phyloP scores from a whole-genome alignment of 2,329 filamentous ascomycete genomes.

The Ophiosphaerella korrae region DNA sequence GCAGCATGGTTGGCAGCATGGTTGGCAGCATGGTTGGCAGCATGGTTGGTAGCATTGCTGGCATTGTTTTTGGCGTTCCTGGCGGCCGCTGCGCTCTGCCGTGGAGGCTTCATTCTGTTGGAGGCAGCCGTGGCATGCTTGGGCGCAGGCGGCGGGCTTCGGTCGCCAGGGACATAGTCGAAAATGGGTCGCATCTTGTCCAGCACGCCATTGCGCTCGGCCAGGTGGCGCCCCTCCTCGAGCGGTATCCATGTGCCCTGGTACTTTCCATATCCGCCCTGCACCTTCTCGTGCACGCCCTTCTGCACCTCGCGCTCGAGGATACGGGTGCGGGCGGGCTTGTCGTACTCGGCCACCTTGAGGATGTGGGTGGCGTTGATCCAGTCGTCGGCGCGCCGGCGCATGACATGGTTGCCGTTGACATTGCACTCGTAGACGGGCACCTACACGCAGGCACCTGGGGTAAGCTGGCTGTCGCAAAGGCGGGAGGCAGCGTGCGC shows the following conservation, averaged over 20 bases:
- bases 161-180: conserved; percentile 81
- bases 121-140: conserved; percentile 75
- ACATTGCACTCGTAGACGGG: conserved; percentile 95
- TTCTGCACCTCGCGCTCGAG: conserved; percentile 97
- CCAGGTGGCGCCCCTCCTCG: conserved; percentile 77
- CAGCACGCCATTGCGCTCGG: conserved; percentile 83
- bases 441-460: conserved; percentile 63
- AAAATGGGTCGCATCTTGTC: conserved; percentile 86
- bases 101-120: conserved; percentile 80
- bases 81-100: conserved; percentile 61
- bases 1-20: too few species aligned
- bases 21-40: too few species aligned
- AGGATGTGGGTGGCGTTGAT: conserved; percentile 99
- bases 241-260: conserved; percentile 98
- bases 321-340: conserved; percentile 91
- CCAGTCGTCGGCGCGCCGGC: conserved; percentile 90
- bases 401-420: conserved; percentile 91
- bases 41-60: too few species aligned
- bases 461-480: conserved; percentile 22
- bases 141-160: conserved; percentile 90
- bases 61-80: conserved; percentile 31
- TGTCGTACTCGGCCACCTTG: conserved; percentile 96
- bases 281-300: conserved; percentile 94
- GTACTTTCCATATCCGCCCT: conserved; percentile 98
- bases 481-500: conserved; percentile 1